A percentile compares a stretch with the other conserved stretches of the same genome.
These are phyloP conservation scores for Entonaema liquescens DNA, from an alignment of 495 filamentous ascomycete species.

Conservation along the genomic window DNA sequence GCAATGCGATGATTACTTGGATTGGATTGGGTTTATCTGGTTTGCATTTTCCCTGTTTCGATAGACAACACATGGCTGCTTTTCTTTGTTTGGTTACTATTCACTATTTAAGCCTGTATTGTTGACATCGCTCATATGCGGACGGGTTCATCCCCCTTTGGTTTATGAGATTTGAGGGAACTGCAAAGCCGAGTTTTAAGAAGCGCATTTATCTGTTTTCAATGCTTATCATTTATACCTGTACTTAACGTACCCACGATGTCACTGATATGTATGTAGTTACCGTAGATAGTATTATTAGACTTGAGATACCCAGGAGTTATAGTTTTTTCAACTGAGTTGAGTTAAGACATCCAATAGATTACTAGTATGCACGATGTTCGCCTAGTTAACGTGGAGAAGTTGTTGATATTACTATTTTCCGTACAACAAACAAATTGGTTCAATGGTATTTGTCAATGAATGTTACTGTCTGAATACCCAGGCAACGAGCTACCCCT, in stretches of 20 bases:
- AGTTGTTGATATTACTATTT: constrained; percentile 20
- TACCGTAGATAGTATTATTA: constrained; percentile 2
- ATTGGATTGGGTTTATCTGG: constrained; percentile 1
- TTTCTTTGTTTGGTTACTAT: constrained; percentile 12
- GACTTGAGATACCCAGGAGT: not conserved
- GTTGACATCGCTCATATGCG: constrained; percentile 22
- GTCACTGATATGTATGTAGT: not conserved
- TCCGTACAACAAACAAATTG: constrained; percentile 38
- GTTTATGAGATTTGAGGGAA: constrained; percentile 24
- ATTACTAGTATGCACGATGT: constrained; percentile 12
- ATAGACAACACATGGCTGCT: constrained; percentile 9
- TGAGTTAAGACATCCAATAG: constrained; percentile 22
- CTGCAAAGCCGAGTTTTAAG: constrained; percentile 12
- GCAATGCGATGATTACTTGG: constrained; percentile 19
- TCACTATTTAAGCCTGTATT: constrained; percentile 28
- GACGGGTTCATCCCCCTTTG: constrained; percentile 15
- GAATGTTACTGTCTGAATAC: constrained; percentile 2
- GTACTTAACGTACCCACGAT: not conserved
- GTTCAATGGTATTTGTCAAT: constrained; percentile 36
- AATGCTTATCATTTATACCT: not conserved
- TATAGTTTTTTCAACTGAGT: constrained; percentile 12
- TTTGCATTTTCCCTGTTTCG: constrained; percentile 28
- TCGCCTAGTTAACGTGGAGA: constrained; percentile 18
- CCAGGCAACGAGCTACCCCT: constrained; percentile 30
- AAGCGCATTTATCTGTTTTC: not conserved